Conservation (phyloP, 768 basidiomycete genomes). For the Ramaria rubella region DNA sequence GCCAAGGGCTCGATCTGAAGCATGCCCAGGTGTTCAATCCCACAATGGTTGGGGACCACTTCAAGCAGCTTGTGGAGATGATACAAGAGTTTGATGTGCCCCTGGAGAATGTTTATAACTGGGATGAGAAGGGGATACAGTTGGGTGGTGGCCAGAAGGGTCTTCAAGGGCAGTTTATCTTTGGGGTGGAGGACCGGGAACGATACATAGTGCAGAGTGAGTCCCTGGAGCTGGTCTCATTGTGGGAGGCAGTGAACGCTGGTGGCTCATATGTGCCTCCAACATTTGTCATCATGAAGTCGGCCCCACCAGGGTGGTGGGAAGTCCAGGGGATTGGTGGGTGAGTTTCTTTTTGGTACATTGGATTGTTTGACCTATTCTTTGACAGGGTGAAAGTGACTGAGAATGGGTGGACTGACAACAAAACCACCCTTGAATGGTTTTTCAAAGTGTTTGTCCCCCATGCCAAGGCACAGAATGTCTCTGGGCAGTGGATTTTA, state of each 20-base stretch:
- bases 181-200: too few species aligned
- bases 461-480: constrained; percentile 24
- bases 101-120: constrained; percentile 20
- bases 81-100: constrained; percentile 24
- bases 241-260: constrained; percentile 39
- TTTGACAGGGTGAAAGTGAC: too few species aligned
- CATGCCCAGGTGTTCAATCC: neutral
- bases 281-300: too few species aligned
- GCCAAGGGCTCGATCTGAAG: neutral
- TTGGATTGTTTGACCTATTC: too few species aligned
- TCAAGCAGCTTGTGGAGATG: constrained; percentile 18
- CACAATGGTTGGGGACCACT: constrained; percentile 23
- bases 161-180: too few species aligned
- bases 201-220: too few species aligned
- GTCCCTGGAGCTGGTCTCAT: constrained; percentile 39
- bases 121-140: constrained; percentile 24
- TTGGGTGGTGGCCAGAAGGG: constrained; percentile 14
- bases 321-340: constrained; percentile 15
- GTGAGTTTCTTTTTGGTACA: too few species aligned
- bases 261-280: constrained; percentile 33
- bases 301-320: too few species aligned
- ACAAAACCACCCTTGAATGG: constrained; percentile 32
- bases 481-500: constrained; percentile 26
- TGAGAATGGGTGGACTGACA: constrained; percentile 42
- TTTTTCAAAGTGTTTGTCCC: constrained; percentile 34